These are phyloP conservation scores for Limnomonas spitsbergensis DNA, from an alignment of 139 green algal genomes.

Conservation along the genomic window DNA sequence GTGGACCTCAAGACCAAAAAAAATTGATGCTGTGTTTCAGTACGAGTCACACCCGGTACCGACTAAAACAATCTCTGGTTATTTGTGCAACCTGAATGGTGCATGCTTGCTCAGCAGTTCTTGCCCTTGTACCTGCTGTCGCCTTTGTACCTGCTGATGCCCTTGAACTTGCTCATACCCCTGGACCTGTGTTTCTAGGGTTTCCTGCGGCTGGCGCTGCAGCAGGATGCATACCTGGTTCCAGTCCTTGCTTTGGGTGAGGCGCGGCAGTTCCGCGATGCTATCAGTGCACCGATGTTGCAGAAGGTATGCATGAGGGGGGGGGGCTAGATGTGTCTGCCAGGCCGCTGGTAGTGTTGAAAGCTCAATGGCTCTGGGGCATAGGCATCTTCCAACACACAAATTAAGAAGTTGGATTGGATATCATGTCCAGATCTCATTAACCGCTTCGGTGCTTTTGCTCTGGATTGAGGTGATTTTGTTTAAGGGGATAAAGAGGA, in stretches of 20 bases:
- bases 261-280: constrained; percentile 46
- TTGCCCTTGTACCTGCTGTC: no score
- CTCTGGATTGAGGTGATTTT: not conserved
- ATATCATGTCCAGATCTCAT: no score
- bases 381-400: no score
- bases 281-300: constrained; percentile 53
- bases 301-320: constrained; percentile 28
- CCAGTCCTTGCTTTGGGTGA: constrained; percentile 79
- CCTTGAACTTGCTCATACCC: no score
- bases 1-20: no score
- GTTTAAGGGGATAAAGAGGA: not conserved
- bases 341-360: not conserved
- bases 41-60: no score
- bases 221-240: constrained; percentile 72
- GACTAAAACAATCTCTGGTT: no score
- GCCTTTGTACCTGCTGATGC: not conserved
- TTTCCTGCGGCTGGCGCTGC: constrained; percentile 70
- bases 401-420: no score
- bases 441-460: no score
- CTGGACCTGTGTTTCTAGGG: constrained; percentile 26
- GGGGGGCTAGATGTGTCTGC: not conserved
- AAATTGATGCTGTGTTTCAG: no score
- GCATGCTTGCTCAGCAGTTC: no score
- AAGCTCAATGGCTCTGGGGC: not conserved
- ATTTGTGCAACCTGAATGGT: no score